Evolutionary conservation across 2,329 filamentous ascomycete species (phyloP), one percentile per base, ranked within the genome.

Genomic region (Sarocladium kiliense): DNA sequence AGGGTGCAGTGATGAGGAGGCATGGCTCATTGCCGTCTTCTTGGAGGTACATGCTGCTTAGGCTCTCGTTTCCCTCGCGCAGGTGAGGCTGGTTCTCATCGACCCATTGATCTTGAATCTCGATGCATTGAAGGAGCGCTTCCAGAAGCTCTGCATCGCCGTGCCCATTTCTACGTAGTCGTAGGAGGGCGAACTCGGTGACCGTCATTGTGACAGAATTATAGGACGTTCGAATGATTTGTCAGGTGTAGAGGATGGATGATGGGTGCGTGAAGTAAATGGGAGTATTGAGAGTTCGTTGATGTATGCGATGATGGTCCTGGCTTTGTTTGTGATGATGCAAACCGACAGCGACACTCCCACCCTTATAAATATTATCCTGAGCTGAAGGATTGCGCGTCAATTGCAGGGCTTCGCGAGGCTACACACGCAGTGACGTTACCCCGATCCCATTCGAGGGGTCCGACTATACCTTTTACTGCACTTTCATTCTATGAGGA

Each of bases 1-100:
- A 79, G 11, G 71, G 68, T 18, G 76, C 72, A 3, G 72, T 73
- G 58, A 79, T 67, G 59, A 79, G 64, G n/a, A 75, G 57, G 26
- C 64, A 61, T 2, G 68, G 62, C 11, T 69, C 67, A 54, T 74
- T 2, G 64, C 63, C 23, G 68, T 66, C 19, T 69, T 68, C 39
- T 63, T 53, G 66, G 27, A 69, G 61, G 56, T 67, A 71, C 56
- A 68, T 65, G 39, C 65, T 65, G 42, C 72, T 73, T 18, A 72
- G 64, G 45, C 65, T 62, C 2, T 65, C 62, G 44, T 66, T 65
- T 55, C 70, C 62, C 18, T 64, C 41, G 12, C 71, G 65, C 11
- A 69, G 62, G 27, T 65, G 57, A 1, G 73, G 71, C 49, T 72
- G 67, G 57, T 74, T 64, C 2, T 66, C 45, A 10, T 64, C 65